A percentile compares a stretch with the other conserved stretches of the same genome.
These are phyloP conservation scores for Alternaria sp. DNA, from an alignment of 2,329 filamentous ascomycete genomes.

Conservation along the genomic window DNA sequence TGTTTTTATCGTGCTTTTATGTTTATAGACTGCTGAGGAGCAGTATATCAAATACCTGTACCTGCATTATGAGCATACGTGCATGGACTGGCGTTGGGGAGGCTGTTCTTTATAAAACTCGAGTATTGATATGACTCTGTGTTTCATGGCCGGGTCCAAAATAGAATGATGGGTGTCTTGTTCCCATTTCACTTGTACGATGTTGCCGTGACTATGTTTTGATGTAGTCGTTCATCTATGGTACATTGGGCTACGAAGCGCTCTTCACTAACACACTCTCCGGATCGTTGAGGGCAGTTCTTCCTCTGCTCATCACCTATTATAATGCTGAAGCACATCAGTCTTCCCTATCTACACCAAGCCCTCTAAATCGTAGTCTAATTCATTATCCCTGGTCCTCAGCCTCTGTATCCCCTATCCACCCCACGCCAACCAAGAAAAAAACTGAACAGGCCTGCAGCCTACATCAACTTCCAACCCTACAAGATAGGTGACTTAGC, in stretches of 20 bases:
- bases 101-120: neutral
- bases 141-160: neutral
- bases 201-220: neutral
- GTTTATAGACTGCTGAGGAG: constrained; percentile 25
- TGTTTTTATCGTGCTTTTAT: neutral
- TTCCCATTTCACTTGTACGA: neutral
- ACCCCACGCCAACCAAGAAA: too few species aligned
- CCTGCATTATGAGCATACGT: constrained; percentile 13
- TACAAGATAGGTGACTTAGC: too few species aligned
- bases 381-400: too few species aligned
- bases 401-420: too few species aligned
- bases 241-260: too few species aligned
- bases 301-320: neutral
- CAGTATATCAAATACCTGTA: constrained; percentile 26
- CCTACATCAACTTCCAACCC: too few species aligned
- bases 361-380: too few species aligned
- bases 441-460: too few species aligned
- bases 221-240: neutral
- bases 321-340: neutral
- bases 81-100: constrained; percentile 16
- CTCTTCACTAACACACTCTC: too few species aligned
- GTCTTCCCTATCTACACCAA: too few species aligned
- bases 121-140: constrained; percentile 1
- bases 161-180: neutral
- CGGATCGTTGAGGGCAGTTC: neutral